These are phyloP conservation scores for Xylariaceae sp. DNA, from an alignment of 2,329 filamentous ascomycete species.

Conservation along the genomic window DNA sequence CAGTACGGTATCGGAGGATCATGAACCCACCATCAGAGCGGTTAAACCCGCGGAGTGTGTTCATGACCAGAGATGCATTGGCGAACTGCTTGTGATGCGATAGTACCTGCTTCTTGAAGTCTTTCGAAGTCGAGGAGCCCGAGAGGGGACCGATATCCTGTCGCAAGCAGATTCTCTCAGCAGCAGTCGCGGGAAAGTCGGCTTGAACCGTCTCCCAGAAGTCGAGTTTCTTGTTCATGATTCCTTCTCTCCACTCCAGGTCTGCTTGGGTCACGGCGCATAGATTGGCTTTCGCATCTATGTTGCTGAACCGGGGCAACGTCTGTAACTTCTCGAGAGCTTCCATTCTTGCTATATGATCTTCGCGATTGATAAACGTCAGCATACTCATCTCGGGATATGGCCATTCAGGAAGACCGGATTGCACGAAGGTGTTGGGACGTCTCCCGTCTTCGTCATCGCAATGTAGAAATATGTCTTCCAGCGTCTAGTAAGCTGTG, in stretches of 20 bases:
- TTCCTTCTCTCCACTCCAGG: constrained; percentile 4
- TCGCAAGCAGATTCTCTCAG: constrained; percentile 4
- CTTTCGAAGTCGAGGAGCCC: not conserved
- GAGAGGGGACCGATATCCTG: constrained; percentile 4
- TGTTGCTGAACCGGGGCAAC: not conserved
- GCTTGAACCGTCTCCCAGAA: constrained; percentile 8
- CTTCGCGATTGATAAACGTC: constrained; percentile 10
- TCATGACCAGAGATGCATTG: constrained; percentile 5
- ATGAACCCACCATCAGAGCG: constrained; percentile 4
- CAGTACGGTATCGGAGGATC: not conserved
- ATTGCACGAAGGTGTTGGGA: constrained; percentile 4
- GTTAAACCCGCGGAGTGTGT: constrained; percentile 6
- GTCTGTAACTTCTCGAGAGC: constrained; percentile 1
- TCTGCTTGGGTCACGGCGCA: constrained; percentile 3
- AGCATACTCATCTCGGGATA: constrained; percentile 10
- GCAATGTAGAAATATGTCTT: constrained; percentile 8
- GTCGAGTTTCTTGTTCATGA: constrained; percentile 1
- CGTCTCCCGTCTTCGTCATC: not conserved
- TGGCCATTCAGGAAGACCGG: constrained; percentile 4
- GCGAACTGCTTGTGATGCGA: constrained; percentile 5
- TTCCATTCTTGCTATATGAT: constrained; percentile 1
- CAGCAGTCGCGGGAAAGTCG: constrained; percentile 2
- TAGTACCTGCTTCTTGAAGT: constrained; percentile 3
- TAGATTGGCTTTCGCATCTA: not conserved
- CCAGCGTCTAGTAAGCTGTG: constrained; percentile 5